These are phyloP conservation scores for Ceratobasidium sp. DNA, from an alignment of 1,284 basidiomycete genomes.

Conservation along the genomic window DNA sequence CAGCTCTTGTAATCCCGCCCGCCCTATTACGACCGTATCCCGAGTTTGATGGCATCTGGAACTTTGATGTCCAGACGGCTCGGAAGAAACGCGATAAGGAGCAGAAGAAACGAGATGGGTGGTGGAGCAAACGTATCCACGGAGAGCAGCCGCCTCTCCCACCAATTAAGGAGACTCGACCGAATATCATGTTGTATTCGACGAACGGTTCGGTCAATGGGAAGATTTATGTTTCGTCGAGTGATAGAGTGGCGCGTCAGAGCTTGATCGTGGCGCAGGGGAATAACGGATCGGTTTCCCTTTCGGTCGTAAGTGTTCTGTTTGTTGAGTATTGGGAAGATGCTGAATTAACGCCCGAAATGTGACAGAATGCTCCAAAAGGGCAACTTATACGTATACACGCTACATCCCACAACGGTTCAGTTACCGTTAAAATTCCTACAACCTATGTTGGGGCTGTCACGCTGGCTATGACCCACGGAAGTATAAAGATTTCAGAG, in stretches of 20 bases:
- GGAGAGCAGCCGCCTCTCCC: background rate
- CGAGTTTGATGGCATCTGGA: conserved; percentile 24
- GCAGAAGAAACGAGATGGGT: conserved; percentile 5
- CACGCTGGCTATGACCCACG: background rate
- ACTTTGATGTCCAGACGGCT: background rate
- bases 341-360: no score
- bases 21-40: background rate
- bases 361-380: background rate
- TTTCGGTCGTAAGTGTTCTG: background rate
- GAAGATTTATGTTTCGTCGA: conserved; percentile 25
- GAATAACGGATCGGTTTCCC: conserved; percentile 2
- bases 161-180: conserved; percentile 8
- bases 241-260: conserved; percentile 16
- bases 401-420: conserved; percentile 3
- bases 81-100: conserved; percentile 14
- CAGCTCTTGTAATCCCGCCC: conserved; percentile 1
- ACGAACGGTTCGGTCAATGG: conserved; percentile 13
- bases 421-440: conserved; percentile 12
- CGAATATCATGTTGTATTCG: conserved; percentile 23
- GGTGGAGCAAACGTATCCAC: background rate
- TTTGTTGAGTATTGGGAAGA: no score
- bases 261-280: conserved; percentile 3
- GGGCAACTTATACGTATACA: conserved; percentile 23
- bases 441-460: conserved; percentile 21
- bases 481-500: conserved; percentile 20